These are phyloP conservation scores for Exophiala dermatitidis DNA, from an alignment of 2,329 filamentous ascomycete species.

Conservation along the genomic window DNA sequence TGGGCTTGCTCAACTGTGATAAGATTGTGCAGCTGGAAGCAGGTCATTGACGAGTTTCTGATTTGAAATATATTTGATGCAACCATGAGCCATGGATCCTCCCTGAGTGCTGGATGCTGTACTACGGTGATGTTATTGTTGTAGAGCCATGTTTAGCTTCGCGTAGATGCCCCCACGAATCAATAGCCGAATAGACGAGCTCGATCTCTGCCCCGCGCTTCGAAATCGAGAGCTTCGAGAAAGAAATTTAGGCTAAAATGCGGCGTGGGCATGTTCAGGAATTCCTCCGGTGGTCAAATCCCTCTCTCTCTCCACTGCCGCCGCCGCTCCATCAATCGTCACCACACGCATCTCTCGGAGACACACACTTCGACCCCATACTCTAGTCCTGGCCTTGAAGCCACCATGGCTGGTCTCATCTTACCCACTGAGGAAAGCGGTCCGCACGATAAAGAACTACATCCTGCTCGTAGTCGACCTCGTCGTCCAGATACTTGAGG, in stretches of 20 bases:
- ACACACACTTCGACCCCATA: neutral
- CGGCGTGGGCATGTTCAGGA: neutral
- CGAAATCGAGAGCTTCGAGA: neutral
- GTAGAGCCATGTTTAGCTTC: too few relatives aligned
- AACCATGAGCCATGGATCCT: too few relatives aligned
- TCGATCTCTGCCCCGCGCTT: neutral
- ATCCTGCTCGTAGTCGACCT: neutral
- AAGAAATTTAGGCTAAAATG: slow-evolving; percentile 3
- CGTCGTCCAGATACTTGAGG: neutral
- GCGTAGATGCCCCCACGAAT: too few relatives aligned
- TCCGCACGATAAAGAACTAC: neutral
- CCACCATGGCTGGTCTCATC: neutral
- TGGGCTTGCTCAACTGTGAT: slow-evolving; percentile 59
- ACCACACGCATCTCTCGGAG: too few relatives aligned
- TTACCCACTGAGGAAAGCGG: slow-evolving; percentile 4
- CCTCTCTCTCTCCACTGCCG: neutral
- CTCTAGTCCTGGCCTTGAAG: neutral
- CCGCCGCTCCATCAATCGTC: too few relatives aligned
- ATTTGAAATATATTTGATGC: too few relatives aligned
- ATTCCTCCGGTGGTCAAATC: slow-evolving; percentile 6
- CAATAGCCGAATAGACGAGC: too few relatives aligned
- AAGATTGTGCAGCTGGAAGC: slow-evolving; percentile 54
- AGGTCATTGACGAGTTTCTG: slow-evolving; percentile 11
- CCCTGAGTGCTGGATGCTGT: too few relatives aligned
- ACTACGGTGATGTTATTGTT: too few relatives aligned